Percentiles rank a stretch among this genome's conserved stretches.
Evolutionary conservation across 345 rosid species (phyloP).

Genomic region (Syzygium jambos): DNA sequence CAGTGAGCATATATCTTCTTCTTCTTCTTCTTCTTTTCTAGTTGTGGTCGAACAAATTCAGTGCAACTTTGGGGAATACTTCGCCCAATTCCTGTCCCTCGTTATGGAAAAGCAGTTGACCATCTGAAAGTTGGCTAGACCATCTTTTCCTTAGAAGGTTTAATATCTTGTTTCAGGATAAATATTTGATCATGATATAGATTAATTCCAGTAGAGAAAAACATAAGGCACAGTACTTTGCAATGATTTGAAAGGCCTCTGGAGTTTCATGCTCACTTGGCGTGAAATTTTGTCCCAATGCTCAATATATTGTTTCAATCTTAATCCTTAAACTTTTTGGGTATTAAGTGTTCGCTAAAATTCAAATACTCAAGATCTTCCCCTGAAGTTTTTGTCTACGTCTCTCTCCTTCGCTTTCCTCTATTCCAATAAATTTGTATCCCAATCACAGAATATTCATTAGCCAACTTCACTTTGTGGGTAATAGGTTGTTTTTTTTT

Average conservation of each 20-base stretch:
- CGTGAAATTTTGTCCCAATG: not conserved
- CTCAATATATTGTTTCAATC: not conserved
- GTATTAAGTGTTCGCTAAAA: not conserved
- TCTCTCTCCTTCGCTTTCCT: not conserved
- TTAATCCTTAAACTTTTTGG: not conserved
- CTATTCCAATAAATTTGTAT: not conserved
- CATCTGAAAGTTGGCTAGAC: not conserved
- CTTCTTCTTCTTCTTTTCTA: not conserved
- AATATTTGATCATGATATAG: not conserved
- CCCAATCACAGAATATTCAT: not conserved
- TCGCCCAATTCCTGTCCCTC: not conserved
- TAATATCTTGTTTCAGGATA: not conserved
- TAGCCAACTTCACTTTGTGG: not conserved
- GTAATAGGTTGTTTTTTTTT: not conserved
- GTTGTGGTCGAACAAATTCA: not conserved
- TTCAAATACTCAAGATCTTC: not conserved
- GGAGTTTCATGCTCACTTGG: not conserved
- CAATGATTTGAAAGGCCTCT: not conserved
- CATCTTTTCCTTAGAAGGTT: not conserved
- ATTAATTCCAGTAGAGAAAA: not conserved
- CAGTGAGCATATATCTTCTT: not conserved
- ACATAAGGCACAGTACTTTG: not conserved
- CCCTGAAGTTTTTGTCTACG: not conserved
- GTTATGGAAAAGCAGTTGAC: not conserved
- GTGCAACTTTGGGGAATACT: not conserved